Conservation (phyloP, 805 yeast genomes). For the Saccharomycopsis schoenii region DNA sequence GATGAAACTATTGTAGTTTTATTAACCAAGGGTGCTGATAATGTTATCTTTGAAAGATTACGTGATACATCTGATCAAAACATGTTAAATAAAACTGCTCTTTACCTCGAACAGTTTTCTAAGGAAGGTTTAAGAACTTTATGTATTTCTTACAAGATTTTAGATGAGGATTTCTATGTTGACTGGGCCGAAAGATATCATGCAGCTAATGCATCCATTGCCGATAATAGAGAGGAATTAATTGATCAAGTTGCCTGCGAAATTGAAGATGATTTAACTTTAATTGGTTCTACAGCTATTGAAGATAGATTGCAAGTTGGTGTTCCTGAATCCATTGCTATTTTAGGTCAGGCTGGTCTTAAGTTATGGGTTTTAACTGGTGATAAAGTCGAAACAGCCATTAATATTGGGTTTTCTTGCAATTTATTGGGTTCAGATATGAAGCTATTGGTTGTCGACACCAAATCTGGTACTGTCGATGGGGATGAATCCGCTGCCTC, state of each 20-base stretch:
- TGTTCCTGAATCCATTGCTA: slow-evolving; percentile 63
- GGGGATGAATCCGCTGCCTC: slow-evolving; percentile 17
- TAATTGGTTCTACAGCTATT: slow-evolving; percentile 74
- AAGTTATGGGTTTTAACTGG: slow-evolving; percentile 81
- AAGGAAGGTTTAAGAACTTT: slow-evolving; percentile 72
- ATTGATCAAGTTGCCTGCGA: slow-evolving; percentile 47
- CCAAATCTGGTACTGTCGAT: slow-evolving; percentile 26
- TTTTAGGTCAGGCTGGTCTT: slow-evolving; percentile 61
- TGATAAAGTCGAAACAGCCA: slow-evolving; percentile 76
- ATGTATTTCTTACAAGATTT: slow-evolving; percentile 51
- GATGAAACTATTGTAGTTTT: slow-evolving; percentile 39
- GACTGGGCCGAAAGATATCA: slow-evolving; percentile 49
- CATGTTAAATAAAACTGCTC: slow-evolving; percentile 46
- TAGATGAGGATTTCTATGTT: slow-evolving; percentile 36
- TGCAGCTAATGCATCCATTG: slow-evolving; percentile 46
- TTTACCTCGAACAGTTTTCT: slow-evolving; percentile 59
- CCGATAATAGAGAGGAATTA: slow-evolving; percentile 46
- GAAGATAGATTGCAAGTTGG: slow-evolving; percentile 73
- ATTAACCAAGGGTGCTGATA: slow-evolving; percentile 69
- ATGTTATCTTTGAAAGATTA: slow-evolving; percentile 46
- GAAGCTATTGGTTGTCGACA: slow-evolving; percentile 54
- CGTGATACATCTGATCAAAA: slow-evolving; percentile 30
- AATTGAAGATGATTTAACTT: slow-evolving; percentile 44
- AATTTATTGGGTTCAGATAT: slow-evolving; percentile 57
- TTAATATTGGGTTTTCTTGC: slow-evolving; percentile 74